A percentile compares a stretch with the other conserved stretches of the same genome.
Conservation (phyloP, 2,329 filamentous ascomycete species). For the Botrytis hyacinthi region DNA sequence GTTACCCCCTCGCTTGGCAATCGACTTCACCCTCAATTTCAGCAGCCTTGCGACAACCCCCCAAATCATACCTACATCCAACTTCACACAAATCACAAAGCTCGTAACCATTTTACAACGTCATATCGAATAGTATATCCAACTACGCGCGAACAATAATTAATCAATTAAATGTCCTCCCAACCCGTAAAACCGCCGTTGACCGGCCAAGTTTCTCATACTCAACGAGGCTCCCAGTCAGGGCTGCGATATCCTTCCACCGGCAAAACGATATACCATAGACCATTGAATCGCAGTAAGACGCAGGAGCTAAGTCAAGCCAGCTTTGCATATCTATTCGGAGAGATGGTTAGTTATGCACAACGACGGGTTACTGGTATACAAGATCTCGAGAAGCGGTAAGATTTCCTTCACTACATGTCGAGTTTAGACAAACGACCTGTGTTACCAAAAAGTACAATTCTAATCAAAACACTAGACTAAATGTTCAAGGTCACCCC, state of each 20-base stretch:
- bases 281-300: conserved; percentile 85
- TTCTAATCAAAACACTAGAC: conserved; percentile 47
- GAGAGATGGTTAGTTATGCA: conserved; percentile 94
- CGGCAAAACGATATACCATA: conserved; percentile 97
- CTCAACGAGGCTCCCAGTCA: conserved; percentile 41
- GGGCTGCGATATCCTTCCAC: conserved; percentile 85
- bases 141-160: not conserved
- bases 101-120: not conserved
- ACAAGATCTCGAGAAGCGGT: conserved; percentile 90
- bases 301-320: conserved; percentile 87
- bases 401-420: conserved; percentile 33
- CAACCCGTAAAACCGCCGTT: conserved; percentile 36
- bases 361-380: conserved; percentile 89
- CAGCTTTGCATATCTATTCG: conserved; percentile 93
- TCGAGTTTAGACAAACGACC: not conserved
- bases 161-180: conserved; percentile 34
- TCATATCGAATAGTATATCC: not conserved
- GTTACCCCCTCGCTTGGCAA: conserved; percentile 1
- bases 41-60: conserved; percentile 14
- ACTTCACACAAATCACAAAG: not conserved
- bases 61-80: not conserved
- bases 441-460: not conserved
- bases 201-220: conserved; percentile 29
- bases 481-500: conserved; percentile 89
- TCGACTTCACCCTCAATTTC: conserved; percentile 3